Percentiles rank a stretch among this genome's conserved stretches.
These are phyloP conservation scores for Alternaria gaisen DNA, from an alignment of 2,329 filamentous ascomycete species.

Conservation along the genomic window DNA sequence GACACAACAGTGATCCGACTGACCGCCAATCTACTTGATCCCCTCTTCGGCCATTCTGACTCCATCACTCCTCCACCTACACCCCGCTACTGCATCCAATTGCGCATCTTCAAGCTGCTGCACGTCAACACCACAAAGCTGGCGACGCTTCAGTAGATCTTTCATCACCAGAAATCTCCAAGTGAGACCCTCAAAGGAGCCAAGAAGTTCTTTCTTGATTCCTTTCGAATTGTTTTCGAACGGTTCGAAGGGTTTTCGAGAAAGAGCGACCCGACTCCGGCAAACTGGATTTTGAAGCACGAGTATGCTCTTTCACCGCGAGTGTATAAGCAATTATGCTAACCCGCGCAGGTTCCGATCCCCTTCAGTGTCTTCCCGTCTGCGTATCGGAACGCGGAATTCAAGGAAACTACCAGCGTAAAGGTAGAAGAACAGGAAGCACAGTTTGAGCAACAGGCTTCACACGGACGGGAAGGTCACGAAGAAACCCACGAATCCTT, in stretches of 20 bases:
- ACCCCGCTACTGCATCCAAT: slow-evolving; percentile 52
- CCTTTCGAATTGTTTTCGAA: slow-evolving; percentile 66
- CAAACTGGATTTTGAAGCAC: slow-evolving; percentile 99
- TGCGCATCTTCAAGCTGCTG: slow-evolving; percentile 43
- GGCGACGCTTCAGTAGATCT: slow-evolving; percentile 37
- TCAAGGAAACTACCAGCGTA: slow-evolving; percentile 70
- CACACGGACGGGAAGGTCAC: slow-evolving; percentile 97
- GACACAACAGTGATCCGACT: slow-evolving; percentile 39
- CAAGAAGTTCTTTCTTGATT: slow-evolving; percentile 69
- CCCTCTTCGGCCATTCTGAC: slow-evolving; percentile 41
- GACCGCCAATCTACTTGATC: slow-evolving; percentile 49
- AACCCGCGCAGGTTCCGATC: slow-evolving; percentile 66
- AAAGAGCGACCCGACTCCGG: slow-evolving; percentile 79
- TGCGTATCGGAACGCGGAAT: slow-evolving; percentile 77
- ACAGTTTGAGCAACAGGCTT: slow-evolving; percentile 74
- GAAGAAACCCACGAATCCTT: slow-evolving; percentile 72
- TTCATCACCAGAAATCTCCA: slow-evolving; percentile 32
- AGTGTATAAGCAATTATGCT: slow-evolving; percentile 18
- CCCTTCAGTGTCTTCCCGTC: slow-evolving; percentile 99
- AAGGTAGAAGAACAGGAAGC: slow-evolving; percentile 93
- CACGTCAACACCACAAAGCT: slow-evolving; percentile 43
- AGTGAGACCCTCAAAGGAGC: slow-evolving; percentile 50
- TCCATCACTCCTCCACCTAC: slow-evolving; percentile 47
- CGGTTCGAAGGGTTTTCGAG: slow-evolving; percentile 72
- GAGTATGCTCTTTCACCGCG: slow-evolving; percentile 65